These are phyloP conservation scores for Wallacemonas sp. DNA, from an alignment of 208 protist species.

Conservation along the genomic window DNA sequence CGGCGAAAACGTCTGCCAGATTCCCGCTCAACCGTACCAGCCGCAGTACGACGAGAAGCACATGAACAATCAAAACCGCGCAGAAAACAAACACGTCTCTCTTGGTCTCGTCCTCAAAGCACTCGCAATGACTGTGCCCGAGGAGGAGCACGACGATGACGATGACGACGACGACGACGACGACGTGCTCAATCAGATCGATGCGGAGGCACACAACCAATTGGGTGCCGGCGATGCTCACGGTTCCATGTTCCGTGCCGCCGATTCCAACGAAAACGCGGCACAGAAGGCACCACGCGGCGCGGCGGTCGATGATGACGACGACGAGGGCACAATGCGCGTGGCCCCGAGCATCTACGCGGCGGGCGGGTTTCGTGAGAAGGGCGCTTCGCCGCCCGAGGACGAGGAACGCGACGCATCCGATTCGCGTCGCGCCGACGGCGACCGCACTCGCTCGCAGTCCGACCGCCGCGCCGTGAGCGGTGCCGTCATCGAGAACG, in stretches of 20 bases:
- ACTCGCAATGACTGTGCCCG: constrained; percentile 22
- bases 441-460: neutral
- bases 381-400: neutral
- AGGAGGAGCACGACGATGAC: constrained; percentile 23
- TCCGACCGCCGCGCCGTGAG: neutral
- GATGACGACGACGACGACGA: constrained; percentile 25
- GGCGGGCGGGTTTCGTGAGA: neutral
- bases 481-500: neutral
- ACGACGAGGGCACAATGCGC: neutral
- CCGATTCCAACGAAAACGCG: neutral
- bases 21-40: constrained; percentile 33
- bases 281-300: too few species aligned
- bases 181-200: neutral
- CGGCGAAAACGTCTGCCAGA: constrained; percentile 67
- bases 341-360: constrained; percentile 1
- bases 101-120: constrained; percentile 37
- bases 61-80: constrained; percentile 19
- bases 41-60: constrained; percentile 27
- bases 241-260: neutral
- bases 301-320: too few species aligned
- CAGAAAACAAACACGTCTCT: constrained; percentile 66
- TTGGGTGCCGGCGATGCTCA: neutral
- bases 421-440: too few species aligned
- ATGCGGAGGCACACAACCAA: neutral
- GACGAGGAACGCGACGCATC: neutral